phyloP scores from a whole-genome alignment of 257 asterid genomes.

The Solanum chilense region DNA sequence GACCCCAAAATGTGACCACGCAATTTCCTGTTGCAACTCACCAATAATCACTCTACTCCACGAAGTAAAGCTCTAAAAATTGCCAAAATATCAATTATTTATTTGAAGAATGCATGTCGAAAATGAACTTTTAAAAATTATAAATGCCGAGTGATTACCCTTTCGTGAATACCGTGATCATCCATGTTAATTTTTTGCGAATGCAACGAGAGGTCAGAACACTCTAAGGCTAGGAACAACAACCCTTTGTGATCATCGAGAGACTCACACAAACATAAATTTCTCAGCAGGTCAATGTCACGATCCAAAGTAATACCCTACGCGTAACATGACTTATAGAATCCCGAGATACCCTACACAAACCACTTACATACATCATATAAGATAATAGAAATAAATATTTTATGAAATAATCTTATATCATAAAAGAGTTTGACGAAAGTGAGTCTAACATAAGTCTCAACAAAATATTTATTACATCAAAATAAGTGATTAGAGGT shows the following conservation, averaged over 20 bases:
- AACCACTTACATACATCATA: no score
- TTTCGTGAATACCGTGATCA: background rate
- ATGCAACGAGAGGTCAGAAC: accelerated
- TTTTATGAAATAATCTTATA: no score
- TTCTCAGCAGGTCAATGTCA: background rate
- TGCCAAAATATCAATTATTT: background rate
- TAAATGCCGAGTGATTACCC: background rate
- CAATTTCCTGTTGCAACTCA: background rate
- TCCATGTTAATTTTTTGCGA: background rate
- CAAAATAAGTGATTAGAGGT: no score
- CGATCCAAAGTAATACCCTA: no score
- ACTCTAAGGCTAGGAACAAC: background rate
- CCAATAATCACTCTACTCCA: background rate
- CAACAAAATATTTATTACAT: no score
- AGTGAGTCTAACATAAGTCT: no score
- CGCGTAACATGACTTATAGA: no score
- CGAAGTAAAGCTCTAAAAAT: background rate
- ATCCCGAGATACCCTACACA: no score
- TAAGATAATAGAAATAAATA: no score
- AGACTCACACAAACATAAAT: background rate
- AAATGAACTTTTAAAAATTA: no score
- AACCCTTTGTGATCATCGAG: background rate
- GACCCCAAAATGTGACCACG: no score
- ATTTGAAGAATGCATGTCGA: background rate
- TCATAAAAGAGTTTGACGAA: no score